Evolutionary conservation across 768 basidiomycete species (phyloP).

Genomic region (Mycena vulgaris): DNA sequence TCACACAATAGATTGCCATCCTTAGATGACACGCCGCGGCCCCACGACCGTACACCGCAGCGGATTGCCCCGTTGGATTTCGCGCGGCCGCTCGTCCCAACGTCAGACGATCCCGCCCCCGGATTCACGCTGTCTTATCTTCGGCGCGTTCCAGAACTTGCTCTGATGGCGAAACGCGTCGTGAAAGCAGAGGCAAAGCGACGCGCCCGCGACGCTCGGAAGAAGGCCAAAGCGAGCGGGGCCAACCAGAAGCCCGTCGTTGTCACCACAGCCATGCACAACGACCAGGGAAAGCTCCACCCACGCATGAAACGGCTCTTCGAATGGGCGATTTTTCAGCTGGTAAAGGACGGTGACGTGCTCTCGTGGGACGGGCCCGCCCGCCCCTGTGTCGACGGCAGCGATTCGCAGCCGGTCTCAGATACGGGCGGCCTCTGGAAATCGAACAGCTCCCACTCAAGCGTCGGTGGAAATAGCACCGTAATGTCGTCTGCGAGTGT

Average conservation of each 20-base stretch:
- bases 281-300: slow-evolving; percentile 46
- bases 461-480: slow-evolving; percentile 46
- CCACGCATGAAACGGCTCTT: slow-evolving; percentile 80
- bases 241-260: slow-evolving; percentile 14
- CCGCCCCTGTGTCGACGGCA: slow-evolving; percentile 48
- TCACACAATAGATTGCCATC: slow-evolving; percentile 29
- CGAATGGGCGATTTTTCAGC: slow-evolving; percentile 71
- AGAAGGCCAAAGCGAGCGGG: slow-evolving; percentile 54
- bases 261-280: slow-evolving; percentile 16
- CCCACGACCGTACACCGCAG: slow-evolving; percentile 48
- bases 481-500: slow-evolving; percentile 46
- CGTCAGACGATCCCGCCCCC: slow-evolving; percentile 27
- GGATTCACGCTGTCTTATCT: slow-evolving; percentile 85
- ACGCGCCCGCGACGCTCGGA: slow-evolving; percentile 64
- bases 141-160: slow-evolving; percentile 82
- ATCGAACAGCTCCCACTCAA: slow-evolving; percentile 47
- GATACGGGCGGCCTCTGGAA: slow-evolving; percentile 67
- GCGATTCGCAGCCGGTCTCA: slow-evolving; percentile 22
- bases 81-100: slow-evolving; percentile 18
- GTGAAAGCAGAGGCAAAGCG: slow-evolving; percentile 73
- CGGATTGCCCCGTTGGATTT: slow-evolving; percentile 32
- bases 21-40: slow-evolving; percentile 46
- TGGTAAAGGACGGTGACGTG: slow-evolving; percentile 82
- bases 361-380: slow-evolving; percentile 80
- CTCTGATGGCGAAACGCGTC: slow-evolving; percentile 74